Conservation (phyloP, 129 eudicot genomes). For the Helichrysum umbraculigerum region DNA sequence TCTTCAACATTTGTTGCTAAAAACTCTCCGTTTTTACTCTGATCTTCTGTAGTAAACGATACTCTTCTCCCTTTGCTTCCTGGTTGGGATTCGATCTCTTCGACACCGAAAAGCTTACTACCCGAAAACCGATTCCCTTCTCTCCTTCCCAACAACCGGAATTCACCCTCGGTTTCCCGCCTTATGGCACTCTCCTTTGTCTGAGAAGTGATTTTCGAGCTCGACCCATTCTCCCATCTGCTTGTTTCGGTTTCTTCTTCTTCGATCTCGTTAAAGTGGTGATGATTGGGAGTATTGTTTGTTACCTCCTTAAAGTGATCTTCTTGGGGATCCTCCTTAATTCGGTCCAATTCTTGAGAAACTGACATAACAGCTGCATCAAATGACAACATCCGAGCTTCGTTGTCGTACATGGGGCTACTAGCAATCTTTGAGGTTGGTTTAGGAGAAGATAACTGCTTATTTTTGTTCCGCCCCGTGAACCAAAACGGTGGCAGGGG, state of each 20-base stretch:
- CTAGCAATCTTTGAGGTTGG: constrained; percentile 51
- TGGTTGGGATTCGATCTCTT: constrained; percentile 48
- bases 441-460: constrained; percentile 67
- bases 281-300: constrained; percentile 36
- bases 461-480: constrained; percentile 64
- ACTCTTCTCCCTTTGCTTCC: constrained; percentile 80
- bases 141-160: constrained; percentile 85
- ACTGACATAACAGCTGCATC: constrained; percentile 97
- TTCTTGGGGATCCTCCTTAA: constrained; percentile 62
- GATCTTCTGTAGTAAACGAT: constrained; percentile 74
- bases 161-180: constrained; percentile 98
- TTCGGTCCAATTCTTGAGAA: constrained; percentile 72
- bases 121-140: constrained; percentile 74
- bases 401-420: constrained; percentile 60
- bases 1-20: constrained; percentile 57
- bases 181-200: constrained; percentile 87
- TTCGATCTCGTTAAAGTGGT: constrained; percentile 50
- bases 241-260: constrained; percentile 64
- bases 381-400: constrained; percentile 68
- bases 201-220: constrained; percentile 46
- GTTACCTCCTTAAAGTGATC: constrained; percentile 34
- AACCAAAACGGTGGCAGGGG: constrained; percentile 92
- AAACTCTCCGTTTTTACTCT: constrained; percentile 51
- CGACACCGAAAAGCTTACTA: constrained; percentile 74
- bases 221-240: constrained; percentile 52